Evolutionary conservation across 2,329 filamentous ascomycete genomes (phyloP), one percentile per base, ranked within the genome.

Genomic region (Apiospora rasikravindrae): DNA sequence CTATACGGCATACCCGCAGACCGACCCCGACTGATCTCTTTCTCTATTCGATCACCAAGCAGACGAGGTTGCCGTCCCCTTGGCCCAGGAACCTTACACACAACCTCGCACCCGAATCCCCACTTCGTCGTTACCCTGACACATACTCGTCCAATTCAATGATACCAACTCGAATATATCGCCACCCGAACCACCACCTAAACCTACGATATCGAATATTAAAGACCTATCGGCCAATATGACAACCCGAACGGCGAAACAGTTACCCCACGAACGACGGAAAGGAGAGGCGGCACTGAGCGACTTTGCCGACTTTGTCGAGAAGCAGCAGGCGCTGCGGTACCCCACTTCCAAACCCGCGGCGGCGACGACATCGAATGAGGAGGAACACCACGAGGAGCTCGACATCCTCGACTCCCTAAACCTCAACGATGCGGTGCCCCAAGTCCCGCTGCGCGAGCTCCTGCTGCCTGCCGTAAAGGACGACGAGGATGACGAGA

Each of bases 261-360:
- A 42, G 8, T 4, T 66, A n/a, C 69, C 51, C 24, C 69, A 70
- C 40, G 69, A 70, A 44, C 51, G 40, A 6, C 69, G 69, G 42
- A 70, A 70, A 49, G 69, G 53, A 22, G 69, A 70, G n/a, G 68
- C 68, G 3, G 95, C 96, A 16, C 88, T 99, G 71, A 96, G 93
- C 85, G 96, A 98, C 78, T 99, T 99, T 81, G 95, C 95, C 82
- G 96, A 99, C 79, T 98, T 98, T 79, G 96, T 98, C 76, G 95
- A 98, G 82, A 93, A 95, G 81, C 95, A 98, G 81, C 96, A 98
- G 82, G 91, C 91, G 19, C 83, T 92, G 69, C 91, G 93, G 71
- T 91, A 90, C 77, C 88, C 89, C 1, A 80, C 80, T 61, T 79
- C 84, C 47, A 82, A 80, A 70, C 76, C 79, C 45, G 69, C 77